These are phyloP conservation scores for Erigeron canadensis DNA, from an alignment of 129 eudicot genomes.

Conservation along the genomic window DNA sequence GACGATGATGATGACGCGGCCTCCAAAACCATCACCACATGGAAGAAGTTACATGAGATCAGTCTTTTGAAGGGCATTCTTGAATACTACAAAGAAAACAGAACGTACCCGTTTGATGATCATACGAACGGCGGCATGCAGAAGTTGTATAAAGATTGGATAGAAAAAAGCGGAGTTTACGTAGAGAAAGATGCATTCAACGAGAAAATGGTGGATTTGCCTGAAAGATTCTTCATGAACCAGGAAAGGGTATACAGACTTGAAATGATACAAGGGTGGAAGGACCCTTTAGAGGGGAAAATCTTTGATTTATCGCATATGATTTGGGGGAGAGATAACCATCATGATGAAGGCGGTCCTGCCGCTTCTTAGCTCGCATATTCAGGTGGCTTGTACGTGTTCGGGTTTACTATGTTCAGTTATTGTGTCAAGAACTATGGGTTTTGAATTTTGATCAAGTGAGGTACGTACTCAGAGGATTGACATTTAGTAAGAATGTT, in stretches of 20 bases:
- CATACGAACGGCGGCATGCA: neutral
- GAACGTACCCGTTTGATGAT: neutral
- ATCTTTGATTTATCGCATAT: neutral
- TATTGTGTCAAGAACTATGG: neutral
- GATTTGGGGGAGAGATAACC: neutral
- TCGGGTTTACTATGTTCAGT: neutral
- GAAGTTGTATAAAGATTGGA: neutral
- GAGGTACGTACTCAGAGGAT: neutral
- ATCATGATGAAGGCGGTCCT: neutral
- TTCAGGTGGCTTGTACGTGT: neutral
- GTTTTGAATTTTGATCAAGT: neutral
- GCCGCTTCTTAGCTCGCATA: neutral
- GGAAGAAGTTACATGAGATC: constrained; percentile 26
- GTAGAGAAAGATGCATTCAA: neutral
- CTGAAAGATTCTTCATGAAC: constrained; percentile 4
- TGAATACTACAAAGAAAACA: neutral
- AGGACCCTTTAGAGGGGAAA: neutral
- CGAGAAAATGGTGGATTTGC: constrained; percentile 7
- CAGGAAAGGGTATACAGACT: neutral
- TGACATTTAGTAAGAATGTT: neutral
- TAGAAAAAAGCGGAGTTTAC: neutral
- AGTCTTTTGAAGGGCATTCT: constrained; percentile 13
- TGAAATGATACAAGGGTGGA: neutral
- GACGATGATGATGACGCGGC: neutral
- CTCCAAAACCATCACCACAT: constrained; percentile 1